Evolutionary conservation across 345 rosid species (phyloP).

Genomic region (Hevea brasiliensis): DNA sequence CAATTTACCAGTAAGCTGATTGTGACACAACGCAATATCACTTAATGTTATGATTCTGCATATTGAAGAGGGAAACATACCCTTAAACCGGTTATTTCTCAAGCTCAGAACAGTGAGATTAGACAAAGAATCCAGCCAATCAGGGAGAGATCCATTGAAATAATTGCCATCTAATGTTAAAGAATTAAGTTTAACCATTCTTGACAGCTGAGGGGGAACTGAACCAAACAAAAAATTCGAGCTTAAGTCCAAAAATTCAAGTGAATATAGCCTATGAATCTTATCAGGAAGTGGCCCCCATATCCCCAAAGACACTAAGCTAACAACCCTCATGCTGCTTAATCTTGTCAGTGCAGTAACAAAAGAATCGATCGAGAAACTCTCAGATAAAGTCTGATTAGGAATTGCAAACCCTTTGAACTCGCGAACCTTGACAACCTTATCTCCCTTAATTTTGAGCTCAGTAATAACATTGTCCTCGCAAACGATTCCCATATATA

Average conservation of each 20-base stretch:
- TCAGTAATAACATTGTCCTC: conserved; percentile 60
- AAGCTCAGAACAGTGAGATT: conserved; percentile 65
- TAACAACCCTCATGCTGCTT: conserved; percentile 66
- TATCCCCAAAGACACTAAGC: conserved; percentile 85
- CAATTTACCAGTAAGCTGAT: conserved; percentile 68
- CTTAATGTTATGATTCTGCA: conserved; percentile 57
- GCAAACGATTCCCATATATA: conserved; percentile 61
- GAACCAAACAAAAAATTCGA: conserved; percentile 79
- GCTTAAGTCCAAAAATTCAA: conserved; percentile 80
- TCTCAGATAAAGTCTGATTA: conserved; percentile 58
- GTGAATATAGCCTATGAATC: conserved; percentile 73
- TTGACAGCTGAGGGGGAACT: conserved; percentile 70
- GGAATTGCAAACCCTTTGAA: conserved; percentile 64
- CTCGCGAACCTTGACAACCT: conserved; percentile 50
- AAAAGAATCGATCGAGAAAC: conserved; percentile 80
- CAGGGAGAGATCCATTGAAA: conserved; percentile 74
- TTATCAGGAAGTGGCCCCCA: conserved; percentile 89
- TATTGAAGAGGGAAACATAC: conserved; percentile 71
- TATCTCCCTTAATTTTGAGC: conserved; percentile 82
- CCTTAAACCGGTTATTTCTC: conserved; percentile 63
- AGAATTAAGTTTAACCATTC: conserved; percentile 67
- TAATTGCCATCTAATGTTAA: conserved; percentile 66
- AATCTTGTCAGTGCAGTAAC: conserved; percentile 82
- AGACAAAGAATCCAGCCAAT: conserved; percentile 57
- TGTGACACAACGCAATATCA: conserved; percentile 73